Conservation (phyloP, 2,329 filamentous ascomycete genomes). For the Apiospora marii region DNA sequence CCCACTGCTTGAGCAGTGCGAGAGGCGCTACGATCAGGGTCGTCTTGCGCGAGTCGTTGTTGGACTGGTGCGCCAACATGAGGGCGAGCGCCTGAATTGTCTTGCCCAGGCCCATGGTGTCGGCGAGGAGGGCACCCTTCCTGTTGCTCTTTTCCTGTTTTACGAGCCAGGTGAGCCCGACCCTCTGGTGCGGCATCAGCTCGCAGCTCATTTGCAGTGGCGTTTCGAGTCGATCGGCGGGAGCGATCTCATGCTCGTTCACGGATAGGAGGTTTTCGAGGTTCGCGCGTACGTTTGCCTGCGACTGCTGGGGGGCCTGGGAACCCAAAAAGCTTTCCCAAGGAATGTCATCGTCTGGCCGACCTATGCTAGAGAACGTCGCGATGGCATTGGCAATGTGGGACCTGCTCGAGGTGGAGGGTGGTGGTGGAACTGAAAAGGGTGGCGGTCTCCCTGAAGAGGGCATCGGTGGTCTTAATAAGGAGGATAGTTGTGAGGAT, state of each 20-base stretch:
- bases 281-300: neutral
- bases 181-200: constrained; percentile 40
- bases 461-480: no score
- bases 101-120: constrained; percentile 43
- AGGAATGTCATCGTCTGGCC: neutral
- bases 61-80: constrained; percentile 38
- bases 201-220: constrained; percentile 34
- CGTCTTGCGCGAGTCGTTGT: constrained; percentile 35
- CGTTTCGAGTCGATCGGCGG: constrained; percentile 29
- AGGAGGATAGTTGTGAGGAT: no score
- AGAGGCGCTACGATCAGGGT: constrained; percentile 36
- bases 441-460: no score
- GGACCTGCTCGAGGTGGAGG: neutral
- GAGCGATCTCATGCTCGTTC: constrained; percentile 34
- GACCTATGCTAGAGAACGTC: neutral
- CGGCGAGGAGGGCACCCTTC: constrained; percentile 41
- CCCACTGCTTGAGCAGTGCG: constrained; percentile 26
- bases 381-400: neutral
- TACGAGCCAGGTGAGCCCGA: constrained; percentile 41
- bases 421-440: neutral
- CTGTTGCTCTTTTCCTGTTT: constrained; percentile 36
- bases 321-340: neutral
- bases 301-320: neutral
- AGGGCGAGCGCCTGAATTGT: constrained; percentile 42
- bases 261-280: constrained; percentile 31